Evolutionary conservation across 1,284 basidiomycete genomes (phyloP), one percentile per base, ranked within the genome.

Genomic region (Sporisorium scitamineum): DNA sequence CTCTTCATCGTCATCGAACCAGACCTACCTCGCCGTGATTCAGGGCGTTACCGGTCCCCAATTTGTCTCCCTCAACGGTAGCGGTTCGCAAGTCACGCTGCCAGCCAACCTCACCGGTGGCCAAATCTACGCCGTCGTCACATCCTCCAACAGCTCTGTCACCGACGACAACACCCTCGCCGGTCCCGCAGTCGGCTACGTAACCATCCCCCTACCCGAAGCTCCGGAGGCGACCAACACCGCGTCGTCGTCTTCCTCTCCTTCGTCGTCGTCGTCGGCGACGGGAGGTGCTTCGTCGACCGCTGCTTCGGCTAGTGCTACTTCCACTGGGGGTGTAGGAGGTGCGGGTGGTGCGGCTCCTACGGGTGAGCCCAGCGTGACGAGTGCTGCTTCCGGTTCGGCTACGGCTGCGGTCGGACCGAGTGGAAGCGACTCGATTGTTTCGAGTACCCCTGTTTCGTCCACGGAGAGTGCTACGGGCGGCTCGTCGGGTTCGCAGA

Each of bases 71-170:
- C 60, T 70, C 26, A 11, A 29, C 45, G 52, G 62, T 13, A 64
- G 54, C 47, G 41, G 51, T 1, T 62, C 58, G 18, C 39, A 45
- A 22, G 54, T 78, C 14, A 68, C 67, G 2, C 55, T 78, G 26
- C 75, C 75, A 0, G 18, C 37, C 59, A 74, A 78, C 63, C 56
- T 78, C 18, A 78, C 70, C 10, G 75, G 71, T 34, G 75, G 75
- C 13, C 75, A 78, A 61, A 64, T 78, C 51, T 78, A 78, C 64
- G 67, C 71, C 27, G 67, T 78, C 24, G 71, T 78, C 10, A 78
- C 75, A 1, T 48, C 52, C 6, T 58, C 57, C 50, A 68, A 74
- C 67, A 18, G 1, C 24, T 18, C 53, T 1, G 71, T 78, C 2
- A 70, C 67, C 2, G 71, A 78, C n/a, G 71, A 78, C 71, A 78